Evolutionary conservation across 1,139 yeast genomes (phyloP), one percentile per base, ranked within the genome.

Genomic region (Hyphopichia burtonii): DNA sequence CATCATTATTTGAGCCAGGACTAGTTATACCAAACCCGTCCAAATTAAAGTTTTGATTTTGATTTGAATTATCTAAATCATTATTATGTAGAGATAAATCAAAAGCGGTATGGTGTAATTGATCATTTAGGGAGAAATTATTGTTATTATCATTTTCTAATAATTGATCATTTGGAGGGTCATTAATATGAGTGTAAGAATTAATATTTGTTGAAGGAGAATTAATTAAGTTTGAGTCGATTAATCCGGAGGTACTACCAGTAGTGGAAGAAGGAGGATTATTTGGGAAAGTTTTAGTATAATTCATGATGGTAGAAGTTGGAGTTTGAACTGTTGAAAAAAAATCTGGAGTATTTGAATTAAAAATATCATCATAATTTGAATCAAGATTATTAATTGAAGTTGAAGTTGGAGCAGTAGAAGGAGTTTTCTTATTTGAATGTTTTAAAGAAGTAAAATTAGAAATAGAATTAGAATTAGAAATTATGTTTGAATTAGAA

Each of bases 321-420:
- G 66, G 63, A 22, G 63, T 58, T 30, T 56, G 63, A 6, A 52
- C 48, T 4, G 57, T 45, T 17, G 52, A 52, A 33, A 65, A 59
- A 41, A 65, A 65, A 38, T 65, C 68, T 2, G 71, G 68, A 2
- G 68, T 61, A 41, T 58, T 56, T 11, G 62, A 56, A 10, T 55
- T 50, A 42, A 60, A 60, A 44, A 61, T 52, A 37, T 60, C 65
- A 36, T 52, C 50, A 38, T 34, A 40, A 14, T 38, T n/a, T n/a
- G n/a, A 6, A 5, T 32, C 34, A 33, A 33, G 4, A 39, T 39
- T 12, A 33, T 36, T 33, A 16, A 31, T 30, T 38, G 43, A 17
- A n/a, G 43, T 28, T 31, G 41, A 33, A 19, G 36, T 22, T 19
- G 36, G 36, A 18, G 36, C 36, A 15, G 33, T 31, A 14, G 33